These are phyloP conservation scores for Puccinellia tenuiflora DNA, from an alignment of 176 grass and related monocot species.

Conservation along the genomic window DNA sequence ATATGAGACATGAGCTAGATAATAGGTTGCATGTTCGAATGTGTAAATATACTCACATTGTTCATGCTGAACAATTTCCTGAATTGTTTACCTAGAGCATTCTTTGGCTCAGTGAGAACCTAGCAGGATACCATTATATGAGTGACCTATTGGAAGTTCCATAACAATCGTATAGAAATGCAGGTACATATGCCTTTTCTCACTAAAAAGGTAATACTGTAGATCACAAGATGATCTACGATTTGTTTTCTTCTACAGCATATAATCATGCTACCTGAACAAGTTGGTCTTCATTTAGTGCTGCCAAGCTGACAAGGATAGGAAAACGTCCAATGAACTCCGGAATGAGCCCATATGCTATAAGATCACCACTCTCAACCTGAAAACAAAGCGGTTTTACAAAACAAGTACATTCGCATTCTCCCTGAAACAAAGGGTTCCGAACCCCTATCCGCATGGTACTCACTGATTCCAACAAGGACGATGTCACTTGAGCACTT, in stretches of 20 bases:
- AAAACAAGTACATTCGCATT: neutral
- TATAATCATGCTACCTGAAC: constrained; percentile 53
- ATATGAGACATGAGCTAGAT: neutral
- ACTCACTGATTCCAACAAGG: constrained; percentile 88
- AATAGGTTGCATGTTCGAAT: constrained; percentile 11
- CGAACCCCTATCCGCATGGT: neutral
- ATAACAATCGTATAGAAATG: neutral
- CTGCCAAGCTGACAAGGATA: constrained; percentile 79
- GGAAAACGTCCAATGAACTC: constrained; percentile 99
- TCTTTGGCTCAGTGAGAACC: constrained; percentile 87
- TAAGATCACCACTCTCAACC: constrained; percentile 97
- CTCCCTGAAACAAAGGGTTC: constrained; percentile 7
- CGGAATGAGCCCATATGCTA: constrained; percentile 94
- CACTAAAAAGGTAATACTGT: neutral
- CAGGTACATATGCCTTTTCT: neutral
- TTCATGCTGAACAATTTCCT: constrained; percentile 98
- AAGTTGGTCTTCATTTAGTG: constrained; percentile 88
- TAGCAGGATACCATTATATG: constrained; percentile 31
- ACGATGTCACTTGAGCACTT: constrained; percentile 83
- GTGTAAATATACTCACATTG: constrained; percentile 53
- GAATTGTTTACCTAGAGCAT: constrained; percentile 96
- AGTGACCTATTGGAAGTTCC: constrained; percentile 10
- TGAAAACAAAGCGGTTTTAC: constrained; percentile 37
- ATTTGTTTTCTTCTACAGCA: neutral
- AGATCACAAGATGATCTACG: neutral